A percentile compares a stretch with the other conserved stretches of the same genome.
phyloP scores from a whole-genome alignment of 2,329 filamentous ascomycete genomes.

The Phyllosticta capitalensis region DNA sequence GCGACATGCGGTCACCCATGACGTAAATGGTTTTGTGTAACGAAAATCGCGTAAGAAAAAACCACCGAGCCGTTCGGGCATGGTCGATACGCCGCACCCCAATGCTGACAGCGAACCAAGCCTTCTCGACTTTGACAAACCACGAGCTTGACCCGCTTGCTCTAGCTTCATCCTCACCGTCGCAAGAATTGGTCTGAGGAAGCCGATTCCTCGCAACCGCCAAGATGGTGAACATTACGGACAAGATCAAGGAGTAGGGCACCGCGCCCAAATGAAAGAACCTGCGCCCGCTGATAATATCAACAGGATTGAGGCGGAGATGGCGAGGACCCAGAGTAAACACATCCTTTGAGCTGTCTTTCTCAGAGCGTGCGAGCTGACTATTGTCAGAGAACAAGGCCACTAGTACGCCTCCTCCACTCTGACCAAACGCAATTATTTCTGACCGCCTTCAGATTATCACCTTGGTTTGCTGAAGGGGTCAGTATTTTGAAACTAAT shows the following conservation, averaged over 20 bases:
- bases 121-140: neutral
- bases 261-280: conserved; percentile 13
- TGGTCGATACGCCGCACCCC: neutral
- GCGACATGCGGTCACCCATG: neutral
- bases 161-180: neutral
- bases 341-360: conserved; percentile 11
- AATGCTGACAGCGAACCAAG: neutral
- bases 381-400: conserved; percentile 80
- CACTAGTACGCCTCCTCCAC: conserved; percentile 58
- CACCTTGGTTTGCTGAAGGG: conserved; percentile 96
- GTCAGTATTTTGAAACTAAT: conserved; percentile 41
- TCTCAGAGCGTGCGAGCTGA: conserved; percentile 23
- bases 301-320: conserved; percentile 90
- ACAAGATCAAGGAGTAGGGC: conserved; percentile 96
- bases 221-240: conserved; percentile 96
- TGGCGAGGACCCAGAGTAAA: conserved; percentile 96
- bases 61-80: neutral
- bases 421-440: conserved; percentile 17
- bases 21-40: neutral
- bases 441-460: conserved; percentile 61
- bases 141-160: neutral
- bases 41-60: neutral
- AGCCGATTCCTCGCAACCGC: conserved; percentile 12
- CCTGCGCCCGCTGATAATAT: neutral
- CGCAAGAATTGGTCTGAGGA: neutral